Evolutionary conservation across 495 filamentous ascomycete genomes (phyloP).

Genomic region (Trichoderma asperelloides): DNA sequence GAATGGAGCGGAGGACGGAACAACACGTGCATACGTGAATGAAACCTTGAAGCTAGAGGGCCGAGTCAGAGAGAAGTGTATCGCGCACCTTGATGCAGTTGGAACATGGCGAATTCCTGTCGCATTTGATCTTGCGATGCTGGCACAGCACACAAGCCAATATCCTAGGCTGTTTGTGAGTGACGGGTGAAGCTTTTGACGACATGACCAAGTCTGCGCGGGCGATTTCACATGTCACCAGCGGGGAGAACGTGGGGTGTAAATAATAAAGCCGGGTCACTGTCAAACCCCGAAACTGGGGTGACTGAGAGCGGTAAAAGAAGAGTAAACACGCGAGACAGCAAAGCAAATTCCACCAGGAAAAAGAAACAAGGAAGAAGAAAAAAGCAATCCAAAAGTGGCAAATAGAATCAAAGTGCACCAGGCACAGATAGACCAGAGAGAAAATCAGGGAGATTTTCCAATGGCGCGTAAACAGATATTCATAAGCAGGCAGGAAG

Average conservation of each 20-base stretch:
- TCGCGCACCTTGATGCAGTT: constrained; percentile 47
- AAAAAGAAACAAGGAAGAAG: neutral
- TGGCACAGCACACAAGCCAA: constrained; percentile 45
- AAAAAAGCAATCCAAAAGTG: neutral
- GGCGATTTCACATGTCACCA: constrained; percentile 6
- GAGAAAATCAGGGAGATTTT: neutral
- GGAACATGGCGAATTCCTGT: constrained; percentile 57
- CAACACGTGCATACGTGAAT: neutral
- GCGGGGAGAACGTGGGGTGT: constrained; percentile 7
- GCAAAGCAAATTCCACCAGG: neutral
- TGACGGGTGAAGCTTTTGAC: neutral
- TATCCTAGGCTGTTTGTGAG: neutral
- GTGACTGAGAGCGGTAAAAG: neutral
- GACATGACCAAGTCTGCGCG: neutral
- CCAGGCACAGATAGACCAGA: neutral
- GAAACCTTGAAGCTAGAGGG: constrained; percentile 6
- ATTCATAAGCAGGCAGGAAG: neutral
- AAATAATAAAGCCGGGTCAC: neutral
- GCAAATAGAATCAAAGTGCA: neutral
- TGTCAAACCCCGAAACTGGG: neutral
- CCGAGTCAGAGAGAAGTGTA: neutral
- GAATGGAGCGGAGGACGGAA: neutral
- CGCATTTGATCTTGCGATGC: constrained; percentile 61
- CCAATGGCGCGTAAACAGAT: neutral
- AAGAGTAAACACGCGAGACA: neutral